Base-by-base conservation (phyloP, 495 filamentous ascomycete genomes). In the Viridothelium virens region DNA sequence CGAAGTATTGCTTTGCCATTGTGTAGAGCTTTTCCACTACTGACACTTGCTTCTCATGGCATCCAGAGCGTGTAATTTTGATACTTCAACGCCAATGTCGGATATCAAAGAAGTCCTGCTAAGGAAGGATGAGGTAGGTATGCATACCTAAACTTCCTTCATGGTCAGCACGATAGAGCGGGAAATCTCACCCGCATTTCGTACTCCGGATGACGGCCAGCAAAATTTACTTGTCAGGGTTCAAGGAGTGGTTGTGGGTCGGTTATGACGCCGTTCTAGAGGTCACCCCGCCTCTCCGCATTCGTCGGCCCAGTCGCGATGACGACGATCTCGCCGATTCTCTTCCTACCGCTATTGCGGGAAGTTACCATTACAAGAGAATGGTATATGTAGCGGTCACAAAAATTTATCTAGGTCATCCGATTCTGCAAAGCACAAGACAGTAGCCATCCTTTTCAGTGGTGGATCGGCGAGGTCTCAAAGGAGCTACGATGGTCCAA, bases 1-100 rank as follows among this genome's bases (percentile, higher is more conserved):
- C 66, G 16, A 68, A 56, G 36, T 59, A 59, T 14, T 7, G 53
- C 36, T 36, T 33, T 6, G 53, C 53, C 53, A 59, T 59, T 59
- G 38, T 37, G n/a, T 36, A 36, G 14, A 47, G 16, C 31, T 62
- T 62, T 16, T 31, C 48, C 18, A 14, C 14, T 44, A 14, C 14
- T 44, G 41, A 7, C 41, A 14, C 41, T 44, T 14, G 6, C 14
- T 7, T 14, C 14, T 44, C 41, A 44, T 44, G 14, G 41, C 41
- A 44, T 44, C 14, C 41, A 14, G 41, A 44, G 7, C 14, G 14
- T 7, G 41, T 14, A 7, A 14, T 14, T 7, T 14, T 14, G 14
- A 14, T 14, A 44, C 41, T 44, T 44, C 41, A 44, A 44, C 41
- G 14, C 6, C 14, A 7, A 44, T 44, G 7, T 44, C 14, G 41